Percentiles rank a stretch among this genome's conserved stretches.
Conservation (phyloP, 78 protist species). For the Dictyostelium capitatum region DNA sequence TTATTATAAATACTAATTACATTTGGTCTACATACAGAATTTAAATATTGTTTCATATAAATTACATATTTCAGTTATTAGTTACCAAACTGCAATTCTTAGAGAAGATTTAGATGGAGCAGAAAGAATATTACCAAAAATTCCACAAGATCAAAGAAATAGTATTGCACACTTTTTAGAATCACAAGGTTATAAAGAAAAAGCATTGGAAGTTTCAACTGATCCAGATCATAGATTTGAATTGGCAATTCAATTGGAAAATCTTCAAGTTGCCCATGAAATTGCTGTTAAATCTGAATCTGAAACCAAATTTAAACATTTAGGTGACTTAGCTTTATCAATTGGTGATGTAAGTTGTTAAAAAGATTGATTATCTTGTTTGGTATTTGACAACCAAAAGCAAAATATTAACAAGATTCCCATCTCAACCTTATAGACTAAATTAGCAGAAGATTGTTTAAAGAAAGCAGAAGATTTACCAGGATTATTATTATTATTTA, state of each 20-base stretch:
- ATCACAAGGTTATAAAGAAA: conserved; percentile 86
- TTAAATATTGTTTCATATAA: conserved; percentile 65
- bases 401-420: too few relatives aligned
- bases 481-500: conserved; percentile 91
- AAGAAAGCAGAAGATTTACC: conserved; percentile 86
- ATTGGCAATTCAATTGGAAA: conserved; percentile 92
- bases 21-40: not conserved
- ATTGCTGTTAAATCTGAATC: conserved; percentile 83
- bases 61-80: conserved; percentile 90
- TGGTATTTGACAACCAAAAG: too few relatives aligned
- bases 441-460: conserved; percentile 92
- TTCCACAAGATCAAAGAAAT: conserved; percentile 89
- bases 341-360: conserved; percentile 21
- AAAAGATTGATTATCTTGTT: too few relatives aligned
- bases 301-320: conserved; percentile 89
- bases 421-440: conserved; percentile 37
- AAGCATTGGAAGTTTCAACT: conserved; percentile 92
- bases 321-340: conserved; percentile 93
- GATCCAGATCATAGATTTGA: conserved; percentile 96
- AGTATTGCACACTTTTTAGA: conserved; percentile 96
- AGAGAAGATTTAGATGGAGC: conserved; percentile 93
- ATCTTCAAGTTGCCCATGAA: conserved; percentile 86
- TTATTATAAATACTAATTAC: too few relatives aligned
- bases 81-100: conserved; percentile 95
- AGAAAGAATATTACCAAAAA: conserved; percentile 78